phyloP scores from a whole-genome alignment of 306 rosid genomes.

The Lathyrus aphaca region DNA sequence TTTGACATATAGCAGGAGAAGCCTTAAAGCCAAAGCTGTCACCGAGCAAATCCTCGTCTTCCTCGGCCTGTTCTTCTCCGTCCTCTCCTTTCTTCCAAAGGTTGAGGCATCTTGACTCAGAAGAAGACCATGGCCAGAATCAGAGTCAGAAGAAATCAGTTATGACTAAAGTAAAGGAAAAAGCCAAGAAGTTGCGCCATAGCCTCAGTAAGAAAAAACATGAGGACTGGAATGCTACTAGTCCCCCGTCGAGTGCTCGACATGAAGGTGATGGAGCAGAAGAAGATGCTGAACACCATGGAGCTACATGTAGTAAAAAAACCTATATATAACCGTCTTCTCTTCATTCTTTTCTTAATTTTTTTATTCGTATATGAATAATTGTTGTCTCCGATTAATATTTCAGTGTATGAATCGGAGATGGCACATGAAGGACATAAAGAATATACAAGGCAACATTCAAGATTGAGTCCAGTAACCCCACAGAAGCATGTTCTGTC shows the following conservation, averaged over 20 bases:
- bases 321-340: not conserved
- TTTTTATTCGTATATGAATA: not conserved
- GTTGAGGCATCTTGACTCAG: constrained; percentile 50
- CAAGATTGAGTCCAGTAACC: constrained; percentile 47
- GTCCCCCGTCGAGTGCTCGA: constrained; percentile 48
- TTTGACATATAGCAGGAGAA: constrained; percentile 49
- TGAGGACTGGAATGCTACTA: constrained; percentile 46
- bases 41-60: constrained; percentile 30
- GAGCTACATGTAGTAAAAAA: constrained; percentile 71
- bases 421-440: constrained; percentile 52
- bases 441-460: constrained; percentile 52
- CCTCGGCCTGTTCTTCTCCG: constrained; percentile 24
- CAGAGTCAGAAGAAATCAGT: constrained; percentile 84
- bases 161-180: constrained; percentile 83
- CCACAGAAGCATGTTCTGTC: constrained; percentile 38
- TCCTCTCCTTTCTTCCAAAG: constrained; percentile 43
- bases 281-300: constrained; percentile 65
- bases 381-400: constrained; percentile 7
- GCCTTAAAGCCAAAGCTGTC: constrained; percentile 42
- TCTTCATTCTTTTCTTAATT: not conserved
- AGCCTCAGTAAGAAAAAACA: constrained; percentile 81
- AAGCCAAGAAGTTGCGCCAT: constrained; percentile 75
- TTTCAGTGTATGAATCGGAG: constrained; percentile 78
- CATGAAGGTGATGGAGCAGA: constrained; percentile 46
- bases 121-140: constrained; percentile 58